A percentile compares a stretch with the other conserved stretches of the same genome.
Conservation (phyloP, 495 filamentous ascomycete genomes). For the Chaetomidium leptoderma region DNA sequence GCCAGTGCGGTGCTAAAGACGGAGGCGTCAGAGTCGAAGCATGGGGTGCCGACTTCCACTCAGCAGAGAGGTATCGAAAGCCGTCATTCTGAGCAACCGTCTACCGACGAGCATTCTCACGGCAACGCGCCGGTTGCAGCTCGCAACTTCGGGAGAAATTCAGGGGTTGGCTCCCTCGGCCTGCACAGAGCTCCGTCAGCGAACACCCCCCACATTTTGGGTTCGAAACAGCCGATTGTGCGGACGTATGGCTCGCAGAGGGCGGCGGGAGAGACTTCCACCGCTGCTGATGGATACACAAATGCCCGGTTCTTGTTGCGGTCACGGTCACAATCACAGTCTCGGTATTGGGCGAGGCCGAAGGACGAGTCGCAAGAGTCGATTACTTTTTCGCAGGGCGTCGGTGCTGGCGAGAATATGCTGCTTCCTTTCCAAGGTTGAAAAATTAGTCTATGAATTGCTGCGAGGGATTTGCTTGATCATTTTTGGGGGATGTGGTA, state of each 20-base stretch:
- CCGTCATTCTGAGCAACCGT: neutral
- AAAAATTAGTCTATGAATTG: neutral
- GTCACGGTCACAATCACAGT: conserved; percentile 10
- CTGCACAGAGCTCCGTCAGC: neutral
- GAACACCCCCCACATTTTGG: neutral
- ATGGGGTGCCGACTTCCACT: neutral
- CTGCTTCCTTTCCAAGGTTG: neutral
- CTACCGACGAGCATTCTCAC: neutral
- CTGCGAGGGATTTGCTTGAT: conserved; percentile 4
- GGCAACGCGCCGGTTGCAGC: neutral
- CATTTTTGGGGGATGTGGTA: neutral
- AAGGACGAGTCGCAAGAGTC: conserved; percentile 18
- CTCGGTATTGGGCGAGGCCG: conserved; percentile 8
- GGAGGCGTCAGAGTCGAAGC: neutral
- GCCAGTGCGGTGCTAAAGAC: too few species aligned
- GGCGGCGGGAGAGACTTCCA: neutral
- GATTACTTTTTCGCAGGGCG: conserved; percentile 10
- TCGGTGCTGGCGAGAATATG: neutral
- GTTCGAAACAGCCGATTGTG: neutral
- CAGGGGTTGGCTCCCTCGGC: neutral
- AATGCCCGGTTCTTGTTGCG: neutral
- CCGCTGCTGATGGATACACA: neutral
- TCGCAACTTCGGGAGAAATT: neutral
- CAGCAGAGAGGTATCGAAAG: neutral
- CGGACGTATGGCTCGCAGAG: conserved; percentile 18